Base-by-base conservation (phyloP, 2,329 filamentous ascomycete genomes). In the Alternaria gansuensis region DNA sequence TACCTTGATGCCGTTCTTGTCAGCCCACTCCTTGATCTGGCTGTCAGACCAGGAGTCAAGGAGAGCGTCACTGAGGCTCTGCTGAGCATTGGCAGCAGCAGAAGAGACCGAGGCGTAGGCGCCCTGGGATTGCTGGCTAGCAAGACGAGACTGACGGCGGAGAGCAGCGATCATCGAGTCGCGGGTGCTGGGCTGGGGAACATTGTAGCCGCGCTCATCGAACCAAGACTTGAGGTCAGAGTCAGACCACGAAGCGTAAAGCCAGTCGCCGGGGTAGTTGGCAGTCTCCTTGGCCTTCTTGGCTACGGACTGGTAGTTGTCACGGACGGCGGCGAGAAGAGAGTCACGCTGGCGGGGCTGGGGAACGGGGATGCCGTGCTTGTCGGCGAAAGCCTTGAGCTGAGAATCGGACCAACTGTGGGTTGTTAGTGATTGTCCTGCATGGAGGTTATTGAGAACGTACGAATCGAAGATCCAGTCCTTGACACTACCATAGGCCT, bases 191-290 rank as follows among this genome's bases (percentile, higher is more conserved):
- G 92, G 90, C 77, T 98, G 94, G 60, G 95, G 94, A 54, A 87
- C 91, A 11, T 92, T 89, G 78, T 94, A 88, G 51, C 95, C 95
- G 67, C 92, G 88, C 67, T 90, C 89, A 72, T 98, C 95, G 45
- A 97, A 89, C 90, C 91, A 99, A 66, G 91, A 86, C 83, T 98
- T 98, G 63, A 97, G 82, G 49, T 97, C 94, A 65, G 93, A 97
- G 65, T 97, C 91, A 51, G 91, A 89, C 95, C 95, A 99, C 7
- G 89, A 84, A 60, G 88, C 85, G 75, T 97, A 99, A 41, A 98
- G 82, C 95, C 95, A 98, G 81, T 97, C 88, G 37, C 95, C 95
- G 33, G 95, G 95, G 74, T 98, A 98, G n/a, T 87, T 81, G 51
- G 87, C 81, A 13, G 92, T 90, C 79, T 97, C 90, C 60, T 91